Percentiles rank a stretch among this genome's conserved stretches.
Conservation (phyloP, 805 yeast species). For the Yarrowia sp. region DNA sequence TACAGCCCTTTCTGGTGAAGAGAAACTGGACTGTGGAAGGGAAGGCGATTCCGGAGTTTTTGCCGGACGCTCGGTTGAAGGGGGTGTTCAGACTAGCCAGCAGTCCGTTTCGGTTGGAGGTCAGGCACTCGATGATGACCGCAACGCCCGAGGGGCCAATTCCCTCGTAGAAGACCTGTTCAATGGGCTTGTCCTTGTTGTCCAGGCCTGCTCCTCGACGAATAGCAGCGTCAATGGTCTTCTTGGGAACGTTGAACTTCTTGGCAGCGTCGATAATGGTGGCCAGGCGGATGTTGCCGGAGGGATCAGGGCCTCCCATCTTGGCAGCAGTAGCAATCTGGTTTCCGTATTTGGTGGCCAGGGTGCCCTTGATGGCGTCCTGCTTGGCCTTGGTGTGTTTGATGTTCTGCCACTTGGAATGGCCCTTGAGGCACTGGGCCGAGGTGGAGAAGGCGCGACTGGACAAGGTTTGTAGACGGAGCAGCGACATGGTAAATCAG, state of each 20-base stretch:
- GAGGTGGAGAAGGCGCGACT: conserved; percentile 33
- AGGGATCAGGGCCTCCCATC: conserved; percentile 72
- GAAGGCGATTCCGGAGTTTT: conserved; percentile 52
- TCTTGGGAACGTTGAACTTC: conserved; percentile 77
- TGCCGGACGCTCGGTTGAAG: conserved; percentile 65
- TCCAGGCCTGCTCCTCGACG: conserved; percentile 80
- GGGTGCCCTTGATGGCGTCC: conserved; percentile 76
- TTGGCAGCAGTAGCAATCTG: conserved; percentile 75
- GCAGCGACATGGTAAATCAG: conserved; percentile 5
- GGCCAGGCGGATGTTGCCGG: conserved; percentile 64
- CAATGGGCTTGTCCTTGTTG: conserved; percentile 49
- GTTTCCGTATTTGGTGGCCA: conserved; percentile 73
- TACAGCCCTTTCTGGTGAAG: conserved; percentile 79
- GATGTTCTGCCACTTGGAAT: conserved; percentile 94
- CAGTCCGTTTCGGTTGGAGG: conserved; percentile 88
- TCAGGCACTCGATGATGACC: conserved; percentile 80
- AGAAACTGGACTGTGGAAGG: conserved; percentile 79
- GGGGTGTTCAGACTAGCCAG: conserved; percentile 76
- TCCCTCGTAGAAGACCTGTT: conserved; percentile 78
- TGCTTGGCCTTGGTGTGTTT: conserved; percentile 93
- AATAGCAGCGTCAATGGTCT: conserved; percentile 85
- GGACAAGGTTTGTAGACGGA: conserved; percentile 3
- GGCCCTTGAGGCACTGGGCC: conserved; percentile 64
- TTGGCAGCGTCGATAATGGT: conserved; percentile 81
- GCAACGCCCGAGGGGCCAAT: conserved; percentile 94